A percentile compares a stretch with the other conserved stretches of the same genome.
phyloP scores from a whole-genome alignment of 163 green algal species.

The Chlorella variabilis region DNA sequence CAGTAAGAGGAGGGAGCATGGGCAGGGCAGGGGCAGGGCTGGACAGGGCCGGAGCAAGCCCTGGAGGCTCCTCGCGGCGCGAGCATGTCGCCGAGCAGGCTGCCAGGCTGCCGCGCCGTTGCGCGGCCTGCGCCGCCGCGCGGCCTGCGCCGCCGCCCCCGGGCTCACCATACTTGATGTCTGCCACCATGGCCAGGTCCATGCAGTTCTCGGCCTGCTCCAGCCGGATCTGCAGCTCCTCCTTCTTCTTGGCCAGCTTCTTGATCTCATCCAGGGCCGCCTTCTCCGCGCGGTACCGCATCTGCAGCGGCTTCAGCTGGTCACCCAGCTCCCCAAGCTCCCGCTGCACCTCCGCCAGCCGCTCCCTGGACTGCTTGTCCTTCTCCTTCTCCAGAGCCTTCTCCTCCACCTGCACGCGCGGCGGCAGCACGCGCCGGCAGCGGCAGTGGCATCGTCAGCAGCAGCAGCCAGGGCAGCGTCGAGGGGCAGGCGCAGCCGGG shows the following conservation, averaged over 20 bases:
- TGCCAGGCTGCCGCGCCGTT: too few species aligned
- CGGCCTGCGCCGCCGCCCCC: not conserved
- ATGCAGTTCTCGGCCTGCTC: slow-evolving; percentile 62
- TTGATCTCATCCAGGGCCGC: slow-evolving; percentile 75
- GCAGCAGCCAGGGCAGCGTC: not conserved
- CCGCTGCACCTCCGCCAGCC: slow-evolving; percentile 60
- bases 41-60: too few species aligned
- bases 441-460: too few species aligned
- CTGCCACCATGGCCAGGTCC: slow-evolving; percentile 62
- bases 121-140: not conserved
- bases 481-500: too few species aligned
- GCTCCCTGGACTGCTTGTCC: slow-evolving; percentile 54
- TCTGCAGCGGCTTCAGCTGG: slow-evolving; percentile 75
- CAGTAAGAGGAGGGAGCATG: too few species aligned
- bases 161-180: slow-evolving; percentile 63
- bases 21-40: too few species aligned
- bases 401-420: slow-evolving; percentile 65
- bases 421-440: too few species aligned
- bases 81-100: too few species aligned
- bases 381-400: slow-evolving; percentile 71
- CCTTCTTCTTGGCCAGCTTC: slow-evolving; percentile 58
- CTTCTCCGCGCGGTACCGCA: slow-evolving; percentile 64
- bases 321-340: slow-evolving; percentile 83
- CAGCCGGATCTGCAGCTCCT: slow-evolving; percentile 72
- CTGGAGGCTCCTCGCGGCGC: too few species aligned